A percentile compares a stretch with the other conserved stretches of the same genome.
Evolutionary conservation across 1,139 yeast genomes (phyloP).

Genomic region (Kluyveromyces marxianus): DNA sequence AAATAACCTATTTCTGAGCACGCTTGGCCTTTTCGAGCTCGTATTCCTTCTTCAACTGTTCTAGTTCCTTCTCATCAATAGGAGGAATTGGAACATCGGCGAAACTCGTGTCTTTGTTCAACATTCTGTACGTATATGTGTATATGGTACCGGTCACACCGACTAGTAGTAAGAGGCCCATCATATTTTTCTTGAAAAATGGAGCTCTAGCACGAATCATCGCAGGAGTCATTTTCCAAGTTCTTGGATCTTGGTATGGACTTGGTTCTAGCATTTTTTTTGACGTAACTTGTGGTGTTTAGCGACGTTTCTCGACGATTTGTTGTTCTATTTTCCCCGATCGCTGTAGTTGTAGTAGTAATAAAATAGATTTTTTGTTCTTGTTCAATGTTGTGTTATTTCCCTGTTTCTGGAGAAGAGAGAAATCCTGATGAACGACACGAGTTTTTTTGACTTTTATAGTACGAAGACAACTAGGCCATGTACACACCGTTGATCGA

Average conservation of each 20-base stretch:
- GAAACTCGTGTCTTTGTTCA: constrained; percentile 71
- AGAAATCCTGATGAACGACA: no score
- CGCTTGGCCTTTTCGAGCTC: constrained; percentile 31
- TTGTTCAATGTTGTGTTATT: no score
- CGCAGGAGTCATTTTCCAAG: constrained; percentile 90
- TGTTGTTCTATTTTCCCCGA: not conserved
- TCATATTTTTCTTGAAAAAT: constrained; percentile 68
- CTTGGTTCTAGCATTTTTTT: constrained; percentile 30
- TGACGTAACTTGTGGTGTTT: not conserved
- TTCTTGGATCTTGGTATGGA: constrained; percentile 64
- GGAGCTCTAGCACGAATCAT: constrained; percentile 85
- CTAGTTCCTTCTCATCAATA: constrained; percentile 68
- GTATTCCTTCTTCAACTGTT: constrained; percentile 62
- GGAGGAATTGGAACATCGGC: constrained; percentile 92
- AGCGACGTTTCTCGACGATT: not conserved
- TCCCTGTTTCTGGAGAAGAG: no score
- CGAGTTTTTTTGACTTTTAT: no score
- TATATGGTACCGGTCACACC: constrained; percentile 66
- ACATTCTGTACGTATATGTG: constrained; percentile 60
- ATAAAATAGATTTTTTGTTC: no score
- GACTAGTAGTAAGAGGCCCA: constrained; percentile 49
- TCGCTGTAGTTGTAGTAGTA: no score
- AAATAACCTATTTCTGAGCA: not conserved
- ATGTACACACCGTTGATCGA: no score
- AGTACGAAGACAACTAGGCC: no score